Percentiles rank a stretch among this genome's conserved stretches.
These are phyloP conservation scores for Kodamaea nitidulidarum DNA, from an alignment of 805 yeast species.

Conservation along the genomic window DNA sequence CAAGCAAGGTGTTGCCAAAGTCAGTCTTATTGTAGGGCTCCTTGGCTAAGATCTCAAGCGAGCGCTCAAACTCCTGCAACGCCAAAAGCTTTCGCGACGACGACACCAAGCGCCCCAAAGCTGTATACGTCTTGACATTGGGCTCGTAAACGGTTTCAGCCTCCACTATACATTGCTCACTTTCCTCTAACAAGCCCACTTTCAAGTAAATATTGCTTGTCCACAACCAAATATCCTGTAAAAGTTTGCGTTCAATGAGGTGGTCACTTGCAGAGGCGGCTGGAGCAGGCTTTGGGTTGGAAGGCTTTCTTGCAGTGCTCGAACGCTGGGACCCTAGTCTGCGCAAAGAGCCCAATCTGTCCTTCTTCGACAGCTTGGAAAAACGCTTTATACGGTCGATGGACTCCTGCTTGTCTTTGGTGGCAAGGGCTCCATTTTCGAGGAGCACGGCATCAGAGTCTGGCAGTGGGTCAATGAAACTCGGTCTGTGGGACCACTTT, in stretches of 20 bases:
- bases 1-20: slow-evolving; percentile 51
- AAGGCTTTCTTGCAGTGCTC: neutral
- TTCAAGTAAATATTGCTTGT: slow-evolving; percentile 61
- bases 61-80: slow-evolving; percentile 60
- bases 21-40: slow-evolving; percentile 24
- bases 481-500: slow-evolving; percentile 9
- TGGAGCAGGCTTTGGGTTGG: neutral
- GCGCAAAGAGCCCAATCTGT: slow-evolving; percentile 8
- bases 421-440: slow-evolving; percentile 5
- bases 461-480: slow-evolving; percentile 10
- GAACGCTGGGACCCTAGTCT: slow-evolving; percentile 5
- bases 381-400: slow-evolving; percentile 20
- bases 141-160: slow-evolving; percentile 51
- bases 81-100: slow-evolving; percentile 46
- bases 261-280: slow-evolving; percentile 6
- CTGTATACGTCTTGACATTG: slow-evolving; percentile 46
- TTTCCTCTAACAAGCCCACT: slow-evolving; percentile 51
- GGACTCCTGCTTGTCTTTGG: slow-evolving; percentile 12
- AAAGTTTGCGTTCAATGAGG: slow-evolving; percentile 30
- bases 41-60: slow-evolving; percentile 41
- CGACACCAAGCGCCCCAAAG: slow-evolving; percentile 45
- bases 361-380: slow-evolving; percentile 10
- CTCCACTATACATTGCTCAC: slow-evolving; percentile 69
- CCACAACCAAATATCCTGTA: slow-evolving; percentile 74
- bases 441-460: slow-evolving; percentile 7